Evolutionary conservation across 2,329 filamentous ascomycete species (phyloP).

Genomic region (Neopestalotiopsis rosae): DNA sequence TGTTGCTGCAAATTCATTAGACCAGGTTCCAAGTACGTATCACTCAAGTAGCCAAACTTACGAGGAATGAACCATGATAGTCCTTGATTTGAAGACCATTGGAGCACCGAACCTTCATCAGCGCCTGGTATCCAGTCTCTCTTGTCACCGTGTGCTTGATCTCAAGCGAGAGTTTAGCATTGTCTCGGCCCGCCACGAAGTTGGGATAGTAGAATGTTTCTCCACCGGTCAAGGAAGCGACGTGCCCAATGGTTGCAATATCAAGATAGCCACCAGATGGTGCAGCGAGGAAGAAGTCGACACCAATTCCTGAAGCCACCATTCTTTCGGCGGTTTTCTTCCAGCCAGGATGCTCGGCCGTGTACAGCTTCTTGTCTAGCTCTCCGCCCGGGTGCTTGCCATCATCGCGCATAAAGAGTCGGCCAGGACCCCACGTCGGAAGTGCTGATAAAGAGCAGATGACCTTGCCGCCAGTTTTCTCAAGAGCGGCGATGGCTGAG

Average conservation of each 20-base stretch:
- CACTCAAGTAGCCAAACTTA: neutral
- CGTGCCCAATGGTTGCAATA: slow-evolving; percentile 88
- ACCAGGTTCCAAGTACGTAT: neutral
- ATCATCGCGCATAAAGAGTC: slow-evolving; percentile 85
- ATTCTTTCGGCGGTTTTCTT: slow-evolving; percentile 86
- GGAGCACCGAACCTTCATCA: slow-evolving; percentile 98
- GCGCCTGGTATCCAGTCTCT: slow-evolving; percentile 91
- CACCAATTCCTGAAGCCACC: slow-evolving; percentile 83
- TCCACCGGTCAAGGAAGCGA: slow-evolving; percentile 87
- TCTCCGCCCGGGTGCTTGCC: slow-evolving; percentile 86
- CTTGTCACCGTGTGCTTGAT: slow-evolving; percentile 84
- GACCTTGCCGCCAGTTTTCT: slow-evolving; percentile 89
- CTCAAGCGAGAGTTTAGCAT: slow-evolving; percentile 82
- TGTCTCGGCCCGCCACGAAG: slow-evolving; percentile 86
- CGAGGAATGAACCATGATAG: slow-evolving; percentile 91
- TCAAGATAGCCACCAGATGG: slow-evolving; percentile 91
- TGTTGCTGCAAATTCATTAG: slow-evolving; percentile 66
- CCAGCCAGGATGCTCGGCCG: slow-evolving; percentile 88
- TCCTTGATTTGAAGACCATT: slow-evolving; percentile 91
- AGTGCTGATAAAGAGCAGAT: slow-evolving; percentile 86
- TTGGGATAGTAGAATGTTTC: slow-evolving; percentile 98
- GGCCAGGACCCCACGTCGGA: slow-evolving; percentile 89
- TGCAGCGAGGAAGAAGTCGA: slow-evolving; percentile 93
- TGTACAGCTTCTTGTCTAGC: slow-evolving; percentile 88
- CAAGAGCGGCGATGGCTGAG: slow-evolving; percentile 81